Base-by-base conservation (phyloP, 1,284 basidiomycete species). In the Blastosporella zonata region DNA sequence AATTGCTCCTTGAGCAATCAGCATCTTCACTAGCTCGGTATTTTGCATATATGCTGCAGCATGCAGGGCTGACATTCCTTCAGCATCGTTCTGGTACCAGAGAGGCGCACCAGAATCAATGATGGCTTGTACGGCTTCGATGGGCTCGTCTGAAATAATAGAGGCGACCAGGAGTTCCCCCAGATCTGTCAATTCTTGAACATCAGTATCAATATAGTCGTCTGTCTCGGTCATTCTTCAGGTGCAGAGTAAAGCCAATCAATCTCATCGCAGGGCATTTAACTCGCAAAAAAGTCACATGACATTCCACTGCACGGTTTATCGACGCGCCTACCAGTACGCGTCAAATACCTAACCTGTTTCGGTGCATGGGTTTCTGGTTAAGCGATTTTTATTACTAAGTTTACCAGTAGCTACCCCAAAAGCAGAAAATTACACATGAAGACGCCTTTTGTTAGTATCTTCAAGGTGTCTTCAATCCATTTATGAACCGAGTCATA, bases 71-170 rank as follows among this genome's bases (percentile, higher is more conserved):
- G 90, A 91, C 63, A 85, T 90, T 4, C 93, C 90, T 55, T 87
- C 87, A 23, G 81, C 78, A 43, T 84, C 82, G 62, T 89, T 87
- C 66, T 95, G 91, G 66, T 86, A 95, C 95, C 96, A 99, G 38
- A 93, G 75, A 1, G 95, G 93, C 1, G 91, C 90, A 17, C 82
- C 87, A n/a, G 70, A 68, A 15, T 84, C 77, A 57, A 94, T 75
- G 22, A 88, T 65, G 9, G 61, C 62, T 53, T 75, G 70, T 48
- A 92, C 69, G 12, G 71, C 69, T 10, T 72, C 67, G 37, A 75
- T 53, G 1, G 85, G 68, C 34, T 73, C 71, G 34, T 71, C 65
- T 36, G 73, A 70, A 9, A 89, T 67, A 53, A 89, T 83, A 13
- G 75, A 70, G 28, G 74, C 56, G 50, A 89, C 77, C 52, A 90